Conservation (phyloP, 1,139 yeast genomes). For the Geotrichum aggregatum region DNA sequence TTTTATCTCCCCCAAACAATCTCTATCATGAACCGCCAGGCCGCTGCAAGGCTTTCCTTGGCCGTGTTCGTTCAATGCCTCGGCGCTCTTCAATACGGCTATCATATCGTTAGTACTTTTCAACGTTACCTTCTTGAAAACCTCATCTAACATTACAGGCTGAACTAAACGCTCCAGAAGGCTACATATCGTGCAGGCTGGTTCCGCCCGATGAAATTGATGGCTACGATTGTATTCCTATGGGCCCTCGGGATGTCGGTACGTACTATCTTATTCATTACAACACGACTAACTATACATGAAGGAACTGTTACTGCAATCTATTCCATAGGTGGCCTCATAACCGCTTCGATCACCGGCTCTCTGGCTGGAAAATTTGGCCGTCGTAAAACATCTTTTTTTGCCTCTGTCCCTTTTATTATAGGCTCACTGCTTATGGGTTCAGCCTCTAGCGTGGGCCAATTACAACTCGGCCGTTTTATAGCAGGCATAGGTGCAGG, state of each 20-base stretch:
- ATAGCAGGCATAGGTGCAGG: conserved; percentile 86
- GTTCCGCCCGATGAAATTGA: conserved; percentile 31
- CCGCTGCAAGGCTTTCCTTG: conserved; percentile 13
- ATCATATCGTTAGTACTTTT: conserved; percentile 51
- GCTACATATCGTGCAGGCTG: conserved; percentile 52
- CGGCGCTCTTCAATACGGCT: conserved; percentile 83
- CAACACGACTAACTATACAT: neutral
- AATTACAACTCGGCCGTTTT: conserved; percentile 64
- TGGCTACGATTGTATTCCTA: conserved; percentile 51
- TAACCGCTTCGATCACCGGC: conserved; percentile 75
- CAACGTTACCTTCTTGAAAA: neutral
- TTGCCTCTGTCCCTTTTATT: conserved; percentile 54
- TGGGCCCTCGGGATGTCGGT: conserved; percentile 66
- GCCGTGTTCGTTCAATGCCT: conserved; percentile 50
- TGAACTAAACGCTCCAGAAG: conserved; percentile 80
- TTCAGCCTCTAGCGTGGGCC: conserved; percentile 44
- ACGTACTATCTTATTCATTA: neutral
- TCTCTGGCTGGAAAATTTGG: conserved; percentile 65
- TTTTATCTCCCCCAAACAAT: no score
- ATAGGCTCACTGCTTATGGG: conserved; percentile 69
- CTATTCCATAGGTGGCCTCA: conserved; percentile 79
- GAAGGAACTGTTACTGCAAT: conserved; percentile 61
- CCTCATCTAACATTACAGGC: conserved; percentile 39
- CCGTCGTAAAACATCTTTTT: conserved; percentile 52
- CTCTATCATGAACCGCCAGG: conserved; percentile 1